Conservation (phyloP, 345 rosid species). For the Aegle marmelos region DNA sequence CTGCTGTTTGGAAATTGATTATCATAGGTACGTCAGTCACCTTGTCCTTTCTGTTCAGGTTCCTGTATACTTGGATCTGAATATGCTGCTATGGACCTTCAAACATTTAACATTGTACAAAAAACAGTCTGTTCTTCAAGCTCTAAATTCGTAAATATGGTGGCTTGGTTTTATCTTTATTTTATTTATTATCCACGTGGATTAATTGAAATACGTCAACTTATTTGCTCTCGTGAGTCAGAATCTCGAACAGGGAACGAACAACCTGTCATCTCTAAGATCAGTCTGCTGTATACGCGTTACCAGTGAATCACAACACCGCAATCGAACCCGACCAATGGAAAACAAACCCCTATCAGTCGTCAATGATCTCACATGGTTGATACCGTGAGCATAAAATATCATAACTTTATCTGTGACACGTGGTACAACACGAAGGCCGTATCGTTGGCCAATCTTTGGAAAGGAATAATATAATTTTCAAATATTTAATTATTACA, state of each 20-base stretch:
- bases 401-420: neutral
- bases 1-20: neutral
- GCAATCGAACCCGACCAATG: neutral
- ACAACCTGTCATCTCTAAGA: neutral
- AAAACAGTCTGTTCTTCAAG: neutral
- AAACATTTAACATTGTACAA: too few relatives aligned
- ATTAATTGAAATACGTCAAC: neutral
- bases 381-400: neutral
- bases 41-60: neutral
- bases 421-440: neutral
- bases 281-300: neutral
- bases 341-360: neutral
- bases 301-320: too few relatives aligned
- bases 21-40: neutral
- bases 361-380: neutral
- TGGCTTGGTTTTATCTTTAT: neutral
- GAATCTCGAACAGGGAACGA: neutral
- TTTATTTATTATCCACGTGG: neutral
- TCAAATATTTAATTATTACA: neutral
- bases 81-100: neutral
- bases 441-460: conserved; percentile 1
- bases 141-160: neutral
- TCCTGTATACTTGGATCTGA: neutral
- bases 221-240: neutral
- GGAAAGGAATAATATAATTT: conserved; percentile 10